Evolutionary conservation across 2,329 filamentous ascomycete species (phyloP).

Genomic region (Trematosphaeria pertusa): DNA sequence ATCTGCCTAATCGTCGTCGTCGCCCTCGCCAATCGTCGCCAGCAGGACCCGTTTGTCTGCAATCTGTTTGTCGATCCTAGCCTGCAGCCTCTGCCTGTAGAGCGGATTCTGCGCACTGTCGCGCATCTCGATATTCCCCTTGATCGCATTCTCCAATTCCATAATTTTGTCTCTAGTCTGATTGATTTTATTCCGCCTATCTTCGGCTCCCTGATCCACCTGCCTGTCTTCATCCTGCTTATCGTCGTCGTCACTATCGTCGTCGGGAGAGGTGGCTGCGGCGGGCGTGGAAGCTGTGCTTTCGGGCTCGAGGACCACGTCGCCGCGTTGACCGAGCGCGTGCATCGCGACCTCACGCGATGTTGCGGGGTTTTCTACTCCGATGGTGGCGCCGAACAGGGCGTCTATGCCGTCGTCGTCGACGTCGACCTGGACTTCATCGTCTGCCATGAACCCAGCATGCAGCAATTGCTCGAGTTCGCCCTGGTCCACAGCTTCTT

Average conservation of each 20-base stretch:
- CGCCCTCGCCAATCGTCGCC: conserved; percentile 52
- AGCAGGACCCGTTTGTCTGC: conserved; percentile 60
- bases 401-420: conserved; percentile 4
- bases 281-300: conserved; percentile 40
- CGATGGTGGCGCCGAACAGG: conserved; percentile 28
- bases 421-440: conserved; percentile 31
- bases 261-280: conserved; percentile 47
- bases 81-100: conserved; percentile 57
- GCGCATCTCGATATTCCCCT: conserved; percentile 50
- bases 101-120: conserved; percentile 56
- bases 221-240: conserved; percentile 50
- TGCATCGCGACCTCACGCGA: conserved; percentile 48
- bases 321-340: conserved; percentile 37
- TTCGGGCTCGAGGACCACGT: conserved; percentile 37
- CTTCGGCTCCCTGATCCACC: conserved; percentile 60
- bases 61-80: conserved; percentile 56
- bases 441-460: conserved; percentile 44
- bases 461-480: conserved; percentile 43
- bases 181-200: conserved; percentile 55
- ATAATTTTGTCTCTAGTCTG: conserved; percentile 61
- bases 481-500: conserved; percentile 49
- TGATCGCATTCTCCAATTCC: conserved; percentile 61
- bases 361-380: conserved; percentile 44
- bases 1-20: too few relatives aligned
- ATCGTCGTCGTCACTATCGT: conserved; percentile 54